Conservation (phyloP, 768 basidiomycete species). For the Tylopilus sp. region DNA sequence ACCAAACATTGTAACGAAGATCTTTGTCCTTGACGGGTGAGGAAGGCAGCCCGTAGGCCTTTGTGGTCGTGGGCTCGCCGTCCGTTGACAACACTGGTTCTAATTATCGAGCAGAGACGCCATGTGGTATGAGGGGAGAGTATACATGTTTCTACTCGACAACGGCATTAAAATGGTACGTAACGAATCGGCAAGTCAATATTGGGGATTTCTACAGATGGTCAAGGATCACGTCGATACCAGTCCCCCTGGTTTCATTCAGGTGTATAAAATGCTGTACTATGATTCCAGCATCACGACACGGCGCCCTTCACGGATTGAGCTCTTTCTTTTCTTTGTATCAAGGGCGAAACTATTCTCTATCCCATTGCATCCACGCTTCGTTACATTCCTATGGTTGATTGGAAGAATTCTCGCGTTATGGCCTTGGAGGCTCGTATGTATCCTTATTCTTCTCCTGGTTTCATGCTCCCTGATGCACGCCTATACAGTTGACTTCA, state of each 20-base stretch:
- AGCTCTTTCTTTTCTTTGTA: slow-evolving; percentile 1
- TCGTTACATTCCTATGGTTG: slow-evolving; percentile 21
- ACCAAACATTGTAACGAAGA: not conserved
- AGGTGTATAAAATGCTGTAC: slow-evolving; percentile 19
- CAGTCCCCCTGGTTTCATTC: slow-evolving; percentile 26
- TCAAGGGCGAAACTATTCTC: slow-evolving; percentile 2
- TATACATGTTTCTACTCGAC: not conserved
- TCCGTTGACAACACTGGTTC: not conserved
- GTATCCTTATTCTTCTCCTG: slow-evolving; percentile 5
- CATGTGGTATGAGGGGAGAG: not conserved
- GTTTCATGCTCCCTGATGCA: not conserved
- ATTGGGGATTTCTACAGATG: slow-evolving; percentile 8
- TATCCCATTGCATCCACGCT: slow-evolving; percentile 5
- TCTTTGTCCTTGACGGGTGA: not conserved
- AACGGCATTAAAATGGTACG: slow-evolving; percentile 9
- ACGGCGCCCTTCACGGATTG: slow-evolving; percentile 2
- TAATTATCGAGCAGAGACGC: not conserved
- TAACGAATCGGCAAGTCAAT: slow-evolving; percentile 11
- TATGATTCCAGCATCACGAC: slow-evolving; percentile 3
- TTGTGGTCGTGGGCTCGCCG: not conserved
- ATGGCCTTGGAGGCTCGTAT: slow-evolving; percentile 23
- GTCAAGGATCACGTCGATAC: slow-evolving; percentile 4
- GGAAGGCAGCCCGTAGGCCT: not conserved
- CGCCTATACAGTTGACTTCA: slow-evolving; percentile 46
- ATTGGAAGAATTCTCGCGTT: slow-evolving; percentile 23